A percentile compares a stretch with the other conserved stretches of the same genome.
These are phyloP conservation scores for Tricholoma terreum DNA, from an alignment of 768 basidiomycete genomes.

Conservation along the genomic window DNA sequence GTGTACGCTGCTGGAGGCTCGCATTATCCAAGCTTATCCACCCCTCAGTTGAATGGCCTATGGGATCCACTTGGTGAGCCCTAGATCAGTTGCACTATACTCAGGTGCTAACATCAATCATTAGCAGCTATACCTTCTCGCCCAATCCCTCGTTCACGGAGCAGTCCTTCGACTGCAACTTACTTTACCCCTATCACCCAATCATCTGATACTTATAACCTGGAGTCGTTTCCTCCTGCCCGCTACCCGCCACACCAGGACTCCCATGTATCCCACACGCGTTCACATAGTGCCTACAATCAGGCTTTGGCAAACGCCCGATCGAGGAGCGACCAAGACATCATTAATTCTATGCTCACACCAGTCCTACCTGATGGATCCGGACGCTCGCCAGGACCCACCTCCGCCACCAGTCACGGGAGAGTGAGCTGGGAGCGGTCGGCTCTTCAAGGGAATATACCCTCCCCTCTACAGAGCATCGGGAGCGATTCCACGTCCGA, in stretches of 20 bases:
- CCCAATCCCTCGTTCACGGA: constrained; percentile 8
- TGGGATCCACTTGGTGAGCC: neutral
- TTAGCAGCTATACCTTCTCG: neutral
- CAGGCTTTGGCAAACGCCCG: neutral
- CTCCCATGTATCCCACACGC: constrained; percentile 1
- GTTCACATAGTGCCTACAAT: constrained; percentile 9
- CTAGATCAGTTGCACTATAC: neutral
- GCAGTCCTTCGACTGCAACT: neutral
- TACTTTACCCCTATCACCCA: constrained; percentile 1
- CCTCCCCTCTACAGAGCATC: constrained; percentile 1
- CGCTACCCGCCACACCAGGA: constrained; percentile 5
- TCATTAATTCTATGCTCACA: constrained; percentile 10
- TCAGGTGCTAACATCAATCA: neutral
- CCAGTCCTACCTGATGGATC: constrained; percentile 8
- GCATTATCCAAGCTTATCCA: constrained; percentile 5
- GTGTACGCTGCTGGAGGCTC: constrained; percentile 8
- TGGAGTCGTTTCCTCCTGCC: constrained; percentile 2
- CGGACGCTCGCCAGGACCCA: neutral
- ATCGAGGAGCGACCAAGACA: constrained; percentile 11
- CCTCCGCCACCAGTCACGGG: neutral
- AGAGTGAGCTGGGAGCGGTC: constrained; percentile 12
- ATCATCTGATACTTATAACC: constrained; percentile 1
- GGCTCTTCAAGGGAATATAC: constrained; percentile 1
- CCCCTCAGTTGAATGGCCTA: neutral
- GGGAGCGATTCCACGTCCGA: constrained; percentile 17